phyloP scores from a whole-genome alignment of 2,329 filamentous ascomycete genomes.

The Botrytis porri region DNA sequence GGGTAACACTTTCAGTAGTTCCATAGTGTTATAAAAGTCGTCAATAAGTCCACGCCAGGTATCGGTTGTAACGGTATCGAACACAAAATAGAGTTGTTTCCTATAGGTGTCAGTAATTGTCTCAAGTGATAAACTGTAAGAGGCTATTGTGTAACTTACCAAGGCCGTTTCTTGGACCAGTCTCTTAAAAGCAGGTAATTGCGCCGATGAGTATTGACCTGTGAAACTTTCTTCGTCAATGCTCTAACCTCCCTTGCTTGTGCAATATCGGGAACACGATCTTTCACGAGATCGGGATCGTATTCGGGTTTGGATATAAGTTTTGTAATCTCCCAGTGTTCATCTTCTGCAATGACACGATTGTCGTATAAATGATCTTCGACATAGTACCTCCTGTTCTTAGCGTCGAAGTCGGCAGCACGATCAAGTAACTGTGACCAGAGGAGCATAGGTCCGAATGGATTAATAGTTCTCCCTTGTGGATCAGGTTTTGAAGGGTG shows the following conservation, averaged over 20 bases:
- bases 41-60: slow-evolving; percentile 10
- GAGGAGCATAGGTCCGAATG: neutral
- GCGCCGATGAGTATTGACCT: slow-evolving; percentile 24
- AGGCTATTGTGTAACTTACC: slow-evolving; percentile 16
- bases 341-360: slow-evolving; percentile 23
- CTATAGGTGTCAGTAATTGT: slow-evolving; percentile 10
- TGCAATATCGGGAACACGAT: neutral
- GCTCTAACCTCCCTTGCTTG: neutral
- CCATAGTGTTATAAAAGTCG: slow-evolving; percentile 19
- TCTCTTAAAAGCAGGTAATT: slow-evolving; percentile 25
- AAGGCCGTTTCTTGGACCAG: slow-evolving; percentile 26
- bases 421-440: slow-evolving; percentile 30
- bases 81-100: slow-evolving; percentile 25
- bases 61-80: slow-evolving; percentile 21
- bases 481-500: neutral
- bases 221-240: slow-evolving; percentile 15
- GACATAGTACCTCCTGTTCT: slow-evolving; percentile 20
- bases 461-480: neutral
- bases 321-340: slow-evolving; percentile 11
- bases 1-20: neutral
- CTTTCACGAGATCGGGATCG: neutral
- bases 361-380: slow-evolving; percentile 25
- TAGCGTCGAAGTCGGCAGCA: slow-evolving; percentile 33
- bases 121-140: neutral
- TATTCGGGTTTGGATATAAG: neutral